Percentiles rank a stretch among this genome's conserved stretches.
These are phyloP conservation scores for Bipolaris oryzae DNA, from an alignment of 2,329 filamentous ascomycete genomes.

Conservation along the genomic window DNA sequence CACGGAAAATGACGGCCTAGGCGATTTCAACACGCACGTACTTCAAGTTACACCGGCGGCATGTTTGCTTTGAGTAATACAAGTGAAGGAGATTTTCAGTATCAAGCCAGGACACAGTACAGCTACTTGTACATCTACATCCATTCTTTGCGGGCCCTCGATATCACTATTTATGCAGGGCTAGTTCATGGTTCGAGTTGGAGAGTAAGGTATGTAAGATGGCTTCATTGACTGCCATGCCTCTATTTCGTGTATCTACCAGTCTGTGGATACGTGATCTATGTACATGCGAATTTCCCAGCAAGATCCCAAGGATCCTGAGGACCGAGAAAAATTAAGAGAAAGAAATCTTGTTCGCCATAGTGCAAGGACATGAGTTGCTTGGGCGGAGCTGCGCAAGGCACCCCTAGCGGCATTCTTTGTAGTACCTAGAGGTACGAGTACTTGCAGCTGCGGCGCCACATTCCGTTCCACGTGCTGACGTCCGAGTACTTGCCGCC, in stretches of 20 bases:
- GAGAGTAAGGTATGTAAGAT: not conserved
- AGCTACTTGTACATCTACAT: too few relatives aligned
- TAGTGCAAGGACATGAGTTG: not conserved
- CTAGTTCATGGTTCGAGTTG: not conserved
- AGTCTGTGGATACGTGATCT: not conserved
- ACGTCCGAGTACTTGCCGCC: constrained; percentile 11
- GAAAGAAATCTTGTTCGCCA: not conserved
- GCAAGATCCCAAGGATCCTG: not conserved
- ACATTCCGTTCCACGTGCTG: not conserved
- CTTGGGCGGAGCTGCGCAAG: not conserved
- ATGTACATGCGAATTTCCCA: not conserved
- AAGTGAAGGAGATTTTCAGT: not conserved
- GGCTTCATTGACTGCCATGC: not conserved
- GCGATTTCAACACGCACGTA: not conserved
- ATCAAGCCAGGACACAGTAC: too few relatives aligned
- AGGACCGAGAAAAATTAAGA: not conserved
- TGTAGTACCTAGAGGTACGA: too few relatives aligned
- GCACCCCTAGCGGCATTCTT: not conserved
- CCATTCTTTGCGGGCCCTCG: too few relatives aligned
- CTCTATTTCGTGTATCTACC: not conserved
- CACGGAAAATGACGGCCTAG: not conserved
- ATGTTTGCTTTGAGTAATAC: not conserved
- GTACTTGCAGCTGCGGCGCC: not conserved
- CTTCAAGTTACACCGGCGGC: not conserved
- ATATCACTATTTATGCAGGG: not conserved